Conservation (phyloP, 129 eudicot species). For the Artemisia tridentata region DNA sequence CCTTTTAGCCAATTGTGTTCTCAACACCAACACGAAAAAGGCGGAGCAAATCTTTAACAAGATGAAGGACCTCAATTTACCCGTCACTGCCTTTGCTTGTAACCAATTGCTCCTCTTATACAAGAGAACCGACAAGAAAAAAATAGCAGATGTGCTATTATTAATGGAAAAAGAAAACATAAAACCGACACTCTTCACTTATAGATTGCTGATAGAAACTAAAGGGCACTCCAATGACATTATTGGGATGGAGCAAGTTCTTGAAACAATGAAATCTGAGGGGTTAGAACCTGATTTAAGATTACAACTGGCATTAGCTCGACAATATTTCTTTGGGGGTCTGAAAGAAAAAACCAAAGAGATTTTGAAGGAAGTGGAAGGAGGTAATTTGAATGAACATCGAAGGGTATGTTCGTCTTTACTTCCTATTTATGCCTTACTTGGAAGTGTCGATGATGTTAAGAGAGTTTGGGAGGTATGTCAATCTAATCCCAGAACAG, state of each 20-base stretch:
- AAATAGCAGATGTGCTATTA: constrained; percentile 72
- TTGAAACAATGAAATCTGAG: constrained; percentile 81
- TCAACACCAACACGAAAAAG: constrained; percentile 40
- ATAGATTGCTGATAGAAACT: constrained; percentile 57
- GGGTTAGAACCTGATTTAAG: constrained; percentile 45
- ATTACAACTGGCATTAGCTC: constrained; percentile 40
- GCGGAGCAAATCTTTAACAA: constrained; percentile 67
- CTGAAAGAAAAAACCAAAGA: constrained; percentile 66
- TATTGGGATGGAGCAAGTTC: constrained; percentile 69
- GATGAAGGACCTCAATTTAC: constrained; percentile 58
- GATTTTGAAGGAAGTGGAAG: constrained; percentile 73
- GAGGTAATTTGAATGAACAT: constrained; percentile 31
- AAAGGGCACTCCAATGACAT: constrained; percentile 76
- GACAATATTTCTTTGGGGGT: constrained; percentile 51
- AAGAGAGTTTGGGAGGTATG: constrained; percentile 65
- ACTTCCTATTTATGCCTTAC: constrained; percentile 58
- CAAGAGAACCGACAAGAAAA: constrained; percentile 68
- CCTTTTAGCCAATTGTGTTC: constrained; percentile 59
- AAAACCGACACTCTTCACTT: constrained; percentile 66
- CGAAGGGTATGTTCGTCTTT: constrained; percentile 43
- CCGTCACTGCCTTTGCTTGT: constrained; percentile 53
- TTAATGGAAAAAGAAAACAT: constrained; percentile 76
- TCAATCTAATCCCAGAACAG: constrained; percentile 33
- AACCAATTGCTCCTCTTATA: constrained; percentile 75
- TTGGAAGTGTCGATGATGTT: constrained; percentile 64